A percentile compares a stretch with the other conserved stretches of the same genome.
phyloP scores from a whole-genome alignment of 2,329 filamentous ascomycete species.

The Hypoxylon sp. region DNA sequence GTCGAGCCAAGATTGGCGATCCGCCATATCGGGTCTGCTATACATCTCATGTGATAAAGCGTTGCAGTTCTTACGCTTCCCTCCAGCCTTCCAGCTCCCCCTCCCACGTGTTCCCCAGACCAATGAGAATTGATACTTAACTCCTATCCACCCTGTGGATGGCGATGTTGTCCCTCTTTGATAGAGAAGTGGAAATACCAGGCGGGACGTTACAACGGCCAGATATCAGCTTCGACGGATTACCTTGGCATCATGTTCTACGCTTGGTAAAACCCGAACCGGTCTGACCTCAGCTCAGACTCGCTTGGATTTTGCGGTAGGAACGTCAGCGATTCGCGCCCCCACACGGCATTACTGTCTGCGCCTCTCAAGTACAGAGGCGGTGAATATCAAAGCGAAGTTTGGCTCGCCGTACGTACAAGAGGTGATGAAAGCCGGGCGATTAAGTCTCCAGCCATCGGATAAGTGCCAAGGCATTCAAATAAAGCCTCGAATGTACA shows the following conservation, averaged over 20 bases:
- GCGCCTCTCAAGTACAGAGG: neutral
- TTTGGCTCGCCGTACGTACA: too few species aligned
- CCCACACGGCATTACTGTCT: neutral
- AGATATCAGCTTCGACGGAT: neutral
- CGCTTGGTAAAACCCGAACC: neutral
- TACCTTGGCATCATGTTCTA: neutral
- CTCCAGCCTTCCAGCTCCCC: neutral
- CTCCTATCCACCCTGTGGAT: neutral
- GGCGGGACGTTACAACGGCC: neutral
- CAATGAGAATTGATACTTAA: slow-evolving; percentile 2
- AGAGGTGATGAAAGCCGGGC: too few species aligned
- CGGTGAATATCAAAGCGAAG: neutral
- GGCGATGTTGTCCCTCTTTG: neutral
- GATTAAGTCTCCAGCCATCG: too few species aligned
- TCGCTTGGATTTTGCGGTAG: too few species aligned
- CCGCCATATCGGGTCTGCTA: slow-evolving; percentile 11
- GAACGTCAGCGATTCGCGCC: neutral
- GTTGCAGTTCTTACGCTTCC: neutral
- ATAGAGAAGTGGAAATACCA: neutral
- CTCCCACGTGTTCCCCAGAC: slow-evolving; percentile 8
- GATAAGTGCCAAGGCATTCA: too few species aligned
- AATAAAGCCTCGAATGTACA: too few species aligned
- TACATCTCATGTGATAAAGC: slow-evolving; percentile 1
- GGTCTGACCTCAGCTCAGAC: neutral
- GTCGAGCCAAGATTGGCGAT: slow-evolving; percentile 2